Evolutionary conservation across 2,329 filamentous ascomycete genomes (phyloP), one percentile per base, ranked within the genome.

Genomic region (Stylonectria norvegica): DNA sequence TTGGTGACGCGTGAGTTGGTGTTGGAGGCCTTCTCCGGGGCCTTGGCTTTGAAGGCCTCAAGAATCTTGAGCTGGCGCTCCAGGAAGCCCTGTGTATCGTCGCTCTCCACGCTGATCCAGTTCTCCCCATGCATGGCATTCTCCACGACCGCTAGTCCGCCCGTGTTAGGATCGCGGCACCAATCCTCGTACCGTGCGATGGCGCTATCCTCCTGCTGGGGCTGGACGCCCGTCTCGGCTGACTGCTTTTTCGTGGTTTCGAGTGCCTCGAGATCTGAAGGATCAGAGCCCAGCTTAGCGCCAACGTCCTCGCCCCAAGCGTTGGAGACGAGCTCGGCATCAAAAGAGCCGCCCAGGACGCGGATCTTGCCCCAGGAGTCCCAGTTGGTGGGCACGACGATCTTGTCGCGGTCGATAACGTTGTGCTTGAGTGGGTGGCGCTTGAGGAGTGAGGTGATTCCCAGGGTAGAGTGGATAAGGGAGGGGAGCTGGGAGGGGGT

Each of bases 361-460:
- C 91, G 79, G 45, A 98, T 96, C 67, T 97, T 98, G 44, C 89
- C 90, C 87, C 89, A 96, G 0, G 90, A 96, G 65, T 98, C 93
- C 93, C 93, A 98, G 63, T 96, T 96, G 12, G 90, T 86, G 2
- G 91, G 91, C 1, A 98, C 86, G 5, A 96, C 75, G 39, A 98
- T 90, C 72, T 94, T 94, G 64, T 95, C 90, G 44, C 91, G 79
- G 67, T 93, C 93, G 51, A 94, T 93, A 45, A 94, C 86, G 56
- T 95, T 95, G 62, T 90, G 86, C 66, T 89, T 93, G 17, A 94
- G 74, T 17, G 85, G 80, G 57, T 88, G 79, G 48, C 83, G 79
- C 64, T 88, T 88, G 14, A 94, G 71, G 15, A 93, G 75, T 16
- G 87, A 94, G 45, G 87, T 88, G 61, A 95, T 90, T 38, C 86